Percentiles rank a stretch among this genome's conserved stretches.
phyloP scores from a whole-genome alignment of 768 basidiomycete genomes.

The Pholiota molesta region DNA sequence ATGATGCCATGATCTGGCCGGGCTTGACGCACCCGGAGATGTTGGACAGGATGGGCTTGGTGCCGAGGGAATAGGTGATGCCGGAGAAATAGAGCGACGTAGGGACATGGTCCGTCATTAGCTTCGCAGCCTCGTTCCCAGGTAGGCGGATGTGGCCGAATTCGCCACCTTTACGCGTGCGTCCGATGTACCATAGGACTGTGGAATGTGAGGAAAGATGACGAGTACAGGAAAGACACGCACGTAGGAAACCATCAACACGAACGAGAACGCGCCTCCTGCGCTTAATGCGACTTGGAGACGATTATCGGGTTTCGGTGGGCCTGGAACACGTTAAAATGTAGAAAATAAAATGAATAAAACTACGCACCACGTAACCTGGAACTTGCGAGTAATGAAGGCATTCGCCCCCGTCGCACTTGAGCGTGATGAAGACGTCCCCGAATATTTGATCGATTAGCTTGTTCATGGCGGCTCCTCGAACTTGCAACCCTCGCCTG shows the following conservation, averaged over 20 bases:
- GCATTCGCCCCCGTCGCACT: conserved; percentile 91
- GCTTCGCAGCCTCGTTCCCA: conserved; percentile 76
- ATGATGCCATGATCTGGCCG: conserved; percentile 95
- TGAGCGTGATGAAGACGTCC: conserved; percentile 84
- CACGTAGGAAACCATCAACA: conserved; percentile 71
- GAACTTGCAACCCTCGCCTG: conserved; percentile 79
- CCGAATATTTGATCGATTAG: conserved; percentile 94
- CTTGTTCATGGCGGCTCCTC: conserved; percentile 97
- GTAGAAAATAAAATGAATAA: not conserved
- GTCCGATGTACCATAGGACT: conserved; percentile 92
- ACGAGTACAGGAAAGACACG: conserved; percentile 10
- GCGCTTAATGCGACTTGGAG: conserved; percentile 84
- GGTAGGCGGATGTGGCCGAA: conserved; percentile 77
- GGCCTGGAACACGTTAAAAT: conserved; percentile 46
- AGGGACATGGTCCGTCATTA: conserved; percentile 95
- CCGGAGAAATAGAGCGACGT: conserved; percentile 90
- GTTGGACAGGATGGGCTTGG: conserved; percentile 71
- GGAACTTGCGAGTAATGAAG: conserved; percentile 93
- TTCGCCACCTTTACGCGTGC: conserved; percentile 65
- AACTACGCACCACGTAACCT: conserved; percentile 25
- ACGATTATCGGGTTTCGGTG: conserved; percentile 83
- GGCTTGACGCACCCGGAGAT: conserved; percentile 86
- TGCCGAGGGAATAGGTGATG: conserved; percentile 76
- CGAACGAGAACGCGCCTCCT: conserved; percentile 74
- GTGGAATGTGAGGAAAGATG: not conserved